Conservation (phyloP, 768 basidiomycete genomes). For the Boletus rubroflammeus region DNA sequence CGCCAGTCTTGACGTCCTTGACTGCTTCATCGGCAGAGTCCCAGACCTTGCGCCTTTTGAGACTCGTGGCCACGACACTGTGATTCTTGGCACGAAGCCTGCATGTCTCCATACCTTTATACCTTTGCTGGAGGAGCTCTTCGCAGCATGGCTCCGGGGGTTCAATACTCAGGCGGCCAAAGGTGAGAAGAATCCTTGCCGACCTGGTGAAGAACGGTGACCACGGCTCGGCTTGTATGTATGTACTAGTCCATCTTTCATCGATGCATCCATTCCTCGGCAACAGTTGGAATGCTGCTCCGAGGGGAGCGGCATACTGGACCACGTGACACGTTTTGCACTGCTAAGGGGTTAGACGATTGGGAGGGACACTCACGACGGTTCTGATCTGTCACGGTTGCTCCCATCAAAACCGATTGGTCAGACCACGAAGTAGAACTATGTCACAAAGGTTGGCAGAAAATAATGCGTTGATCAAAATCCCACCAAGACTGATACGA, state of each 20-base stretch:
- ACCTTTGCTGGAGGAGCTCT: neutral
- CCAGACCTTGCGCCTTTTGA: conserved; percentile 59
- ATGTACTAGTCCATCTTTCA: conserved; percentile 9
- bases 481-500: neutral
- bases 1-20: conserved; percentile 75
- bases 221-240: conserved; percentile 1
- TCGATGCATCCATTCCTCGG: conserved; percentile 9
- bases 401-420: neutral
- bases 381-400: neutral
- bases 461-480: neutral
- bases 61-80: conserved; percentile 5
- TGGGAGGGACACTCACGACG: neutral
- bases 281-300: neutral
- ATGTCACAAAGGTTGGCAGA: neutral
- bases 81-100: conserved; percentile 2
- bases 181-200: neutral
- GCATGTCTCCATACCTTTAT: conserved; percentile 10
- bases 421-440: neutral
- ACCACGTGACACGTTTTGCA: neutral
- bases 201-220: conserved; percentile 1
- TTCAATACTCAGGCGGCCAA: neutral
- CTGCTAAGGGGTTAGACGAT: neutral
- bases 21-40: conserved; percentile 75
- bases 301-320: neutral
- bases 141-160: neutral